These are phyloP conservation scores for Macroventuria anomochaeta DNA, from an alignment of 2,329 filamentous ascomycete genomes.

Conservation along the genomic window DNA sequence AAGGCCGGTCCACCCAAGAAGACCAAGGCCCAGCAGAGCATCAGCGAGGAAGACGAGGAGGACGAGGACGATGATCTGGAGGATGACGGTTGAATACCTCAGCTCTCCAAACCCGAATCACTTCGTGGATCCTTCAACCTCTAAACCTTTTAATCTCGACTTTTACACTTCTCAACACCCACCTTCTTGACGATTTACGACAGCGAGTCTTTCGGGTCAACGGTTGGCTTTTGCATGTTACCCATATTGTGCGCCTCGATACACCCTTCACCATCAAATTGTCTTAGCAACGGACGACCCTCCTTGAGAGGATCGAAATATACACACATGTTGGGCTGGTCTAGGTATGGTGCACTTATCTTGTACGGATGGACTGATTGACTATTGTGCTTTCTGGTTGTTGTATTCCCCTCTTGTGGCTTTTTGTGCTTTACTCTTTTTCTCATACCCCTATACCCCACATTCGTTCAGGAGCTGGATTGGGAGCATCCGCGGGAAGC, in stretches of 20 bases:
- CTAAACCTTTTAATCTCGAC: constrained; percentile 30
- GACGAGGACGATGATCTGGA: constrained; percentile 60
- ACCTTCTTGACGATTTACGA: constrained; percentile 48
- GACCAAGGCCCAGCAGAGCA: constrained; percentile 56
- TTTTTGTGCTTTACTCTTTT: constrained; percentile 9
- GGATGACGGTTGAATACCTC: constrained; percentile 47
- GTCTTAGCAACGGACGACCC: constrained; percentile 32
- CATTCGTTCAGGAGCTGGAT: constrained; percentile 26
- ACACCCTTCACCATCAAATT: constrained; percentile 41
- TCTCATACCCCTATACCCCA: constrained; percentile 23
- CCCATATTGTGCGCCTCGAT: constrained; percentile 34
- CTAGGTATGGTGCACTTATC: constrained; percentile 5
- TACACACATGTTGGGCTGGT: constrained; percentile 21
- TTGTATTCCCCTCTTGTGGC: constrained; percentile 18
- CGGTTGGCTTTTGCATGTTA: constrained; percentile 43
- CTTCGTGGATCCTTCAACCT: constrained; percentile 18
- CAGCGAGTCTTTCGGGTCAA: constrained; percentile 44
- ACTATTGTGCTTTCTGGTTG: constrained; percentile 12
- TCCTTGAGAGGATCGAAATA: constrained; percentile 25
- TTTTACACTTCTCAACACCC: constrained; percentile 29
- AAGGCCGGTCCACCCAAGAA: constrained; percentile 55
- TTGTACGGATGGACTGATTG: constrained; percentile 16
- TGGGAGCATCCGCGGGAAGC: constrained; percentile 23
- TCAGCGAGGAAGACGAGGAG: constrained; percentile 61
- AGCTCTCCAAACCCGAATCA: neutral